Conservation (phyloP, 2,329 filamentous ascomycete genomes). For the Cadophora luteo-olivacea region DNA sequence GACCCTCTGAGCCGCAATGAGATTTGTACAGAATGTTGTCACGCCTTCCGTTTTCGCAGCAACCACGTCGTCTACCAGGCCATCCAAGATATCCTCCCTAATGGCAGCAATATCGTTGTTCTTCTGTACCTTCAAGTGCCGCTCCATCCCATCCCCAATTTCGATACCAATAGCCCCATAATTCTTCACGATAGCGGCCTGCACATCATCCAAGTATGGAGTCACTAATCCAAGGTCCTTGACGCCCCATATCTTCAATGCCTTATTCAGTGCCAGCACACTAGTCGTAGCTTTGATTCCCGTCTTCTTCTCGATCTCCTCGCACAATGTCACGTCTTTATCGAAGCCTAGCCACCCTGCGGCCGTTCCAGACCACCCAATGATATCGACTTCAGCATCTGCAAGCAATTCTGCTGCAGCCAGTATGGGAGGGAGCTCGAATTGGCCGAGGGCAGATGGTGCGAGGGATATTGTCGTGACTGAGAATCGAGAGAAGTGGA, state of each 20-base stretch:
- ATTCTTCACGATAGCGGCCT: conserved; percentile 47
- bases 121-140: conserved; percentile 46
- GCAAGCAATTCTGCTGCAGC: conserved; percentile 46
- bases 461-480: conserved; percentile 49
- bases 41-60: conserved; percentile 44
- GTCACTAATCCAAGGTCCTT: conserved; percentile 49
- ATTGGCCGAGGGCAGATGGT: conserved; percentile 44
- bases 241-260: conserved; percentile 40
- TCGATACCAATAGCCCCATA: conserved; percentile 46
- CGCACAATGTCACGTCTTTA: conserved; percentile 49
- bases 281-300: conserved; percentile 50
- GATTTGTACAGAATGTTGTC: conserved; percentile 53
- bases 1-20: conserved; percentile 49
- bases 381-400: conserved; percentile 48
- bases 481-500: conserved; percentile 52
- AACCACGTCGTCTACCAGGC: conserved; percentile 31
- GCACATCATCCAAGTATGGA: conserved; percentile 51
- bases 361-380: conserved; percentile 49
- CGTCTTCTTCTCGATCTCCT: conserved; percentile 46
- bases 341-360: conserved; percentile 51
- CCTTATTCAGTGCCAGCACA: conserved; percentile 49
- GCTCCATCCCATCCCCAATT: conserved; percentile 43
- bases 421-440: conserved; percentile 43
- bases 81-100: conserved; percentile 43
- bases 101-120: conserved; percentile 49